Conservation (phyloP, 345 rosid genomes). For the Rhodamnia argentea region DNA sequence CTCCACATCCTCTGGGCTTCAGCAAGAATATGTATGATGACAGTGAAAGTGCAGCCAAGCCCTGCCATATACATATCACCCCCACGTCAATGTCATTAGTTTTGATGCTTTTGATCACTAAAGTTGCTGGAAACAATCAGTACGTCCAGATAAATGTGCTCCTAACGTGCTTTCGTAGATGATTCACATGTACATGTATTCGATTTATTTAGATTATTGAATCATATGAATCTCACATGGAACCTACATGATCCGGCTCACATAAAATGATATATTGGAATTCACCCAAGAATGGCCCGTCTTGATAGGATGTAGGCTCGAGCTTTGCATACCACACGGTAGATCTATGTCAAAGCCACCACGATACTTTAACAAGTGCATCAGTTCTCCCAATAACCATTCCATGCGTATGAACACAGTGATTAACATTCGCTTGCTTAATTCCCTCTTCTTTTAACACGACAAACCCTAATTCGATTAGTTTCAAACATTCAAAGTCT, state of each 20-base stretch:
- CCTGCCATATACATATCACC: constrained; percentile 23
- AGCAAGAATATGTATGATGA: constrained; percentile 45
- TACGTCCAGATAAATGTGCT: too few species aligned
- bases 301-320: background rate
- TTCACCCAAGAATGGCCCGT: background rate
- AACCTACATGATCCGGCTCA: background rate
- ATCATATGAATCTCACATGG: background rate
- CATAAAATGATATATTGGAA: background rate
- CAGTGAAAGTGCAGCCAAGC: constrained; percentile 54
- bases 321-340: background rate
- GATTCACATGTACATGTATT: background rate
- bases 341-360: background rate
- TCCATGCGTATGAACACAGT: background rate
- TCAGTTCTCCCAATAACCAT: background rate
- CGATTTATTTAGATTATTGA: background rate
- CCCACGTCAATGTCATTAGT: background rate
- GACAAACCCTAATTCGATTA: background rate
- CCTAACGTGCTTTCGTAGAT: background rate
- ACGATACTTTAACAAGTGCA: background rate
- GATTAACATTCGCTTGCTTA: background rate
- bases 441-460: background rate
- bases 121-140: too few species aligned
- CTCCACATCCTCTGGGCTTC: constrained; percentile 74
- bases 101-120: background rate
- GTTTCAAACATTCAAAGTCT: background rate